Conservation (phyloP, 306 rosid species). For the Quillaja saponaria region DNA sequence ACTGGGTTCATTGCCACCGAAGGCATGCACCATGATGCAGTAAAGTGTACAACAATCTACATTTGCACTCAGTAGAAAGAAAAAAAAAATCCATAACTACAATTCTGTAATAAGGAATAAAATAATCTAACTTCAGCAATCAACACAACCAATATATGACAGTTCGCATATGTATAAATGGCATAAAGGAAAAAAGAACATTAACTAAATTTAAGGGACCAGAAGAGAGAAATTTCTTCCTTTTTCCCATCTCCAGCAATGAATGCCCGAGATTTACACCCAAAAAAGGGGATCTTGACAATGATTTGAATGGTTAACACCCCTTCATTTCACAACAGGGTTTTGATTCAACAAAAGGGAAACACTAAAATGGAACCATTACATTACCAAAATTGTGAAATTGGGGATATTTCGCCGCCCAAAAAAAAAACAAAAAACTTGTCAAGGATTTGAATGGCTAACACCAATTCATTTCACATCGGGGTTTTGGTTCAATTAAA, state of each 20-base stretch:
- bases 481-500: not conserved
- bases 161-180: no score
- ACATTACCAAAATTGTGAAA: slow-evolving; percentile 1
- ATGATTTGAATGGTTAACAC: slow-evolving; percentile 1
- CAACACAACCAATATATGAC: not conserved
- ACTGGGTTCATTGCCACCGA: slow-evolving; percentile 82
- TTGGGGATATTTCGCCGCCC: no score
- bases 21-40: slow-evolving; percentile 97
- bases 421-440: not conserved
- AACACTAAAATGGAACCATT: not conserved
- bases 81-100: not conserved
- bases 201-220: no score
- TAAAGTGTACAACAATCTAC: slow-evolving; percentile 81
- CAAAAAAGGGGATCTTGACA: not conserved
- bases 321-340: slow-evolving; percentile 7
- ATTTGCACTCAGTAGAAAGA: slow-evolving; percentile 25
- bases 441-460: not conserved
- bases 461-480: no score
- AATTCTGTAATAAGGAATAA: not conserved
- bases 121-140: not conserved
- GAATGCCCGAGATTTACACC: not conserved
- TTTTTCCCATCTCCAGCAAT: not conserved
- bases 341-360: not conserved
- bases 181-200: no score
- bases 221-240: no score